Conservation (phyloP, 2,329 filamentous ascomycete species). For the Paracorniculantispora psalliotae region DNA sequence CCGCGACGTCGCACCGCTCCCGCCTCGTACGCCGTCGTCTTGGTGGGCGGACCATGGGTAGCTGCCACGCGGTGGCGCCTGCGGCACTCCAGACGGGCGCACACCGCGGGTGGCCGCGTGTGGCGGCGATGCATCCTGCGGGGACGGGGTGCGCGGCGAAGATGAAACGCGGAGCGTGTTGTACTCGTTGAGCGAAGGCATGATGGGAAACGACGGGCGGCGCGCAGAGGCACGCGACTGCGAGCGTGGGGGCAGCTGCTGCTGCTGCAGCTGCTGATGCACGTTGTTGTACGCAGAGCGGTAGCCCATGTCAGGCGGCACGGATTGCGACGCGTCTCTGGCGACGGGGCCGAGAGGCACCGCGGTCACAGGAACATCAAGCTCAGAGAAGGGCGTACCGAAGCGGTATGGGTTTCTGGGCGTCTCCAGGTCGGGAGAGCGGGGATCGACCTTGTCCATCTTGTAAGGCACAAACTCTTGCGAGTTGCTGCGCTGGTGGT, state of each 20-base stretch:
- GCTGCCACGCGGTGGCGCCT: conserved; percentile 49
- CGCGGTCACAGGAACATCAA: conserved; percentile 79
- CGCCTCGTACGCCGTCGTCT: conserved; percentile 41
- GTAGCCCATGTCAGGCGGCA: conserved; percentile 90
- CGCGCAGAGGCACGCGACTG: conserved; percentile 54
- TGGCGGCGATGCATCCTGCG: conserved; percentile 32
- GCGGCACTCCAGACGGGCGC: conserved; percentile 20
- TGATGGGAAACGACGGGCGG: conserved; percentile 62
- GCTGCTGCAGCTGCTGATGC: too few species aligned
- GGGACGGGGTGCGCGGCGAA: conserved; percentile 25
- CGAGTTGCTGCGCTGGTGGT: conserved; percentile 2
- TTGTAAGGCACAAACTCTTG: conserved; percentile 43
- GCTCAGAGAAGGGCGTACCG: conserved; percentile 83
- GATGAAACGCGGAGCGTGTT: conserved; percentile 36
- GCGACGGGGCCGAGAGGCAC: conserved; percentile 66
- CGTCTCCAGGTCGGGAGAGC: conserved; percentile 54
- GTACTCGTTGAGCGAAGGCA: conserved; percentile 67
- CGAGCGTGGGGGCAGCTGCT: conserved; percentile 35
- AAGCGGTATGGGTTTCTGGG: conserved; percentile 62
- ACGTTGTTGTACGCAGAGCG: conserved; percentile 21
- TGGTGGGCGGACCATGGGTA: conserved; percentile 51
- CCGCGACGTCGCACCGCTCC: conserved; percentile 19
- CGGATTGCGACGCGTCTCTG: conserved; percentile 80
- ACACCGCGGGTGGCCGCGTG: conserved; percentile 32
- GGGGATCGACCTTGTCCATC: conserved; percentile 47